Evolutionary conservation across 768 basidiomycete genomes (phyloP), one percentile per base, ranked within the genome.

Genomic region (Candolleomyces eurysporus): DNA sequence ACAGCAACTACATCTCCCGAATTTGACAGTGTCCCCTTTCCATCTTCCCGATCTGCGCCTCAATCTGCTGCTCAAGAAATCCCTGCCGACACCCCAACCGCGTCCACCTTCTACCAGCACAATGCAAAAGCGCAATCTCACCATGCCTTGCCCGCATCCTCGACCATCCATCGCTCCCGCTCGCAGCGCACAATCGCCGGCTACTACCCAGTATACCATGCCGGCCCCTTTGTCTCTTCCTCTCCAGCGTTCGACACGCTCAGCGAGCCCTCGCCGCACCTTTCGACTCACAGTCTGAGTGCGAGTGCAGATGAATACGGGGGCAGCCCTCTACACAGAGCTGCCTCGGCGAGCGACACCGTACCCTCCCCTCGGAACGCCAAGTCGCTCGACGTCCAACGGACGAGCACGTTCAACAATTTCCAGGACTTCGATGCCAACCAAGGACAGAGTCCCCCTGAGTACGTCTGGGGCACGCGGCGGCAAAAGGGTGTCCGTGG

Each of bases 31-130:
- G n/a, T n/a, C n/a, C n/a, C n/a, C n/a, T n/a, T n/a, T n/a, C 14
- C 45, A 46, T 5, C 19, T 13, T 4, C 19, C 45, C 16, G 14
- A 19, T 46, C 53, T 43, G 36, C 32, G n/a, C 45, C 53, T 8
- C 26, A 54, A 39, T 49, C 42, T 7, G 32, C 50, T 13, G 46
- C 26, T 13, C 22, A 53, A 16, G 58, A 57, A 60, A 45, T 32
- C 59, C 32, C 59, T 49, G 2, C 48, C 58, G 11, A 59, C 3
- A 64, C 63, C 13, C 64, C 61, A 16, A 50, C 62, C 14, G 65
- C 65, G 57, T 30, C 16, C 43, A 22, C 63, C 61, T 30, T 21
- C 46, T 56, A 45, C 53, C 40, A 30, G 19, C 22, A 50, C 48
- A 43, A 17, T 19, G 19, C 13, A 19, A 49, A n/a, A 19, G 22